Conservation (phyloP, 352 stramenopile genomes). For the Phytophthora aleatoria region DNA sequence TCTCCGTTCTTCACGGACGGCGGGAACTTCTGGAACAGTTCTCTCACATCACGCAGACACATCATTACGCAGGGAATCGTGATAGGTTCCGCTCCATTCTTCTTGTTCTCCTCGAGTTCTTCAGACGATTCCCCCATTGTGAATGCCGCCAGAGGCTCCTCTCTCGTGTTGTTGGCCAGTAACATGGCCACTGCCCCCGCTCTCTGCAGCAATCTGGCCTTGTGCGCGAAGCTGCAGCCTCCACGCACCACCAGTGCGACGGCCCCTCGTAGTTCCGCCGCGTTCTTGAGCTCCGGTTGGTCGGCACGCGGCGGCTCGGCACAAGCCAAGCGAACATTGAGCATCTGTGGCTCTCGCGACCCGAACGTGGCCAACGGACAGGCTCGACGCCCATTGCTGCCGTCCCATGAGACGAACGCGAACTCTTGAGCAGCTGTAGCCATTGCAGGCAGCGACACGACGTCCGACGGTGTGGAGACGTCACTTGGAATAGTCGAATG, state of each 20-base stretch:
- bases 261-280: slow-evolving; percentile 44
- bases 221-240: slow-evolving; percentile 71
- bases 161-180: slow-evolving; percentile 59
- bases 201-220: slow-evolving; percentile 59
- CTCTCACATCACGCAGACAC: slow-evolving; percentile 59
- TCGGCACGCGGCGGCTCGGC: slow-evolving; percentile 67
- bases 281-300: slow-evolving; percentile 51
- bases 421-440: slow-evolving; percentile 30
- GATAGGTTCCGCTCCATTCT: slow-evolving; percentile 20
- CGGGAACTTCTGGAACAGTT: slow-evolving; percentile 69
- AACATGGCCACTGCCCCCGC: slow-evolving; percentile 58
- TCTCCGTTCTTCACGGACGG: slow-evolving; percentile 49
- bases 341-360: slow-evolving; percentile 27
- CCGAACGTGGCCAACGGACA: slow-evolving; percentile 75
- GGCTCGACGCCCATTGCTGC: slow-evolving; percentile 37
- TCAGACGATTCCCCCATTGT: slow-evolving; percentile 51
- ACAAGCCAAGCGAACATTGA: slow-evolving; percentile 49
- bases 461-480: slow-evolving; percentile 4
- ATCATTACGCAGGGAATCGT: slow-evolving; percentile 73
- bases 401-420: slow-evolving; percentile 67
- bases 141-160: slow-evolving; percentile 62
- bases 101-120: slow-evolving; percentile 23
- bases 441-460: slow-evolving; percentile 11
- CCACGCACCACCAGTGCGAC: slow-evolving; percentile 72
- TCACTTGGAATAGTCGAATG: neutral